Conservation (phyloP, 331 rosid genomes). For the Stylosanthes scabra region DNA sequence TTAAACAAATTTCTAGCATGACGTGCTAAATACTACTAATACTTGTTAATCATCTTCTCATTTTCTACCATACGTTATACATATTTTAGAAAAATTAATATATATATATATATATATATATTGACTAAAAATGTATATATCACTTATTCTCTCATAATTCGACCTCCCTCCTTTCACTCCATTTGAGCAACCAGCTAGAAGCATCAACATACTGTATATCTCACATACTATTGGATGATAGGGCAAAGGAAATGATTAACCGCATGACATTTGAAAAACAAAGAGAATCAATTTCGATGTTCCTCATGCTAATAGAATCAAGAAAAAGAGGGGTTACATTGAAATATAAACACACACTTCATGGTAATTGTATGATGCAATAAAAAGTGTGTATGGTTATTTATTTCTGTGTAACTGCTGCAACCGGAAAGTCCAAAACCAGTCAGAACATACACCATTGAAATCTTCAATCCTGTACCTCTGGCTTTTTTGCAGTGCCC, state of each 20-base stretch:
- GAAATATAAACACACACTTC: slow-evolving; percentile 32
- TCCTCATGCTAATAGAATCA: slow-evolving; percentile 28
- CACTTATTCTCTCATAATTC: not conserved
- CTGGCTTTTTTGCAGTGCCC: slow-evolving; percentile 87
- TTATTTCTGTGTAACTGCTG: slow-evolving; percentile 44
- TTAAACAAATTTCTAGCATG: too few species aligned
- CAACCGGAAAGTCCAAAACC: slow-evolving; percentile 31
- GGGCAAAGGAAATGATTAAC: slow-evolving; percentile 24
- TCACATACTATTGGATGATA: not conserved
- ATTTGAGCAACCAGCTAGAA: not conserved
- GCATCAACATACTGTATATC: not conserved
- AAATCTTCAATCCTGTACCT: slow-evolving; percentile 76
- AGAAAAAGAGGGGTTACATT: slow-evolving; percentile 24
- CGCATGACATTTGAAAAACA: slow-evolving; percentile 23
- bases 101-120: too few species aligned
- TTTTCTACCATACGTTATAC: too few species aligned
- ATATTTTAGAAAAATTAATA: too few species aligned
- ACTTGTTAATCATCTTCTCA: too few species aligned
- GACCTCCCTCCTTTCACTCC: not conserved
- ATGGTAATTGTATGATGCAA: slow-evolving; percentile 6
- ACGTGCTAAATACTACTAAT: too few species aligned
- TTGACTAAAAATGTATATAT: too few species aligned
- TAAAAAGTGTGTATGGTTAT: slow-evolving; percentile 29
- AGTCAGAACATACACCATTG: slow-evolving; percentile 33
- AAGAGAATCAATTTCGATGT: slow-evolving; percentile 7